phyloP scores from a whole-genome alignment of 73 alveolate genomes.

The Stentor roeselii region DNA sequence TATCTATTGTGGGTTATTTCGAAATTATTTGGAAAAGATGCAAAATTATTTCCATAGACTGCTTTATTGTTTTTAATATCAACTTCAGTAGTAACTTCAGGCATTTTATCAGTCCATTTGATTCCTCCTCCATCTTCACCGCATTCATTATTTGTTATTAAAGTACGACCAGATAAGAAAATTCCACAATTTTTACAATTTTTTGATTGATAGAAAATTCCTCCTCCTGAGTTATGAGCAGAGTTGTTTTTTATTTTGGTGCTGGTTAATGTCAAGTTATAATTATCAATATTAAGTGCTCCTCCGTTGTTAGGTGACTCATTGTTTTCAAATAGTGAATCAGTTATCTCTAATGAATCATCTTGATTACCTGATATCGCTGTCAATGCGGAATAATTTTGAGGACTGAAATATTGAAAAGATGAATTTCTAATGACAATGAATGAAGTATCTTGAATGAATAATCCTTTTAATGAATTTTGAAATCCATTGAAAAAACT shows the following conservation, averaged over 20 bases:
- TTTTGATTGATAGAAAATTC: neutral
- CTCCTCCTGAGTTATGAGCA: neutral
- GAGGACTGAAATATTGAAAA: too few species aligned
- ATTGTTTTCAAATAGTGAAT: neutral
- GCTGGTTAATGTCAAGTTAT: neutral
- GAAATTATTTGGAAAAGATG: neutral
- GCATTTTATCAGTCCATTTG: neutral
- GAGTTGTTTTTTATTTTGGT: neutral
- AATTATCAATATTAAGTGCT: neutral
- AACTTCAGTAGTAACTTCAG: neutral
- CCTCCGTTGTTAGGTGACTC: neutral
- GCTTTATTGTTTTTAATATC: conserved; percentile 12
- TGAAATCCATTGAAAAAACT: too few species aligned
- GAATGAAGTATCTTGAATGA: too few species aligned
- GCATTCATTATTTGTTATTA: neutral
- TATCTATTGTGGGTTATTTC: neutral
- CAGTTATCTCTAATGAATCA: too few species aligned
- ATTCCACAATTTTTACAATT: neutral
- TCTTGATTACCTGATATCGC: too few species aligned
- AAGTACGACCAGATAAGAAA: neutral
- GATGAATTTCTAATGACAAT: too few species aligned
- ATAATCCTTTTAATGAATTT: too few species aligned
- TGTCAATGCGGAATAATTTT: too few species aligned
- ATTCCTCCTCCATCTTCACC: conserved; percentile 20
- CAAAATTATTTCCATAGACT: conserved; percentile 2